These are phyloP conservation scores for Carex parvula DNA, from an alignment of 176 grass and related monocot genomes.

Conservation along the genomic window DNA sequence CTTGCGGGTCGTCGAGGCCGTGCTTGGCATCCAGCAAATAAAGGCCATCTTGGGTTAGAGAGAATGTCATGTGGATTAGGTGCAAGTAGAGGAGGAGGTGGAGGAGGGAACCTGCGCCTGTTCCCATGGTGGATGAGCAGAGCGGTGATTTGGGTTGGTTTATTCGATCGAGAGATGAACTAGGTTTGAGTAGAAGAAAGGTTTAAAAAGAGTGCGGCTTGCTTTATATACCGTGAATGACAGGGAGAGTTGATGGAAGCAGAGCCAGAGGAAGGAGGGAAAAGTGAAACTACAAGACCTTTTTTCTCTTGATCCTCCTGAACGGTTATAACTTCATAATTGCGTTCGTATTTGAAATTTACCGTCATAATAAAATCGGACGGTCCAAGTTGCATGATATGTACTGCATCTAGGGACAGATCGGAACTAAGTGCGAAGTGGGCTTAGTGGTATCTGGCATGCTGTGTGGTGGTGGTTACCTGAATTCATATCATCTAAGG, in stretches of 20 bases:
- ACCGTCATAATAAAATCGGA: background rate
- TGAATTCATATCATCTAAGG: too few relatives aligned
- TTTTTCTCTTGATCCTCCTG: too few relatives aligned
- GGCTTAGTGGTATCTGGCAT: background rate
- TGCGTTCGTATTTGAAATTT: background rate
- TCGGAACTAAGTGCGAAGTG: background rate
- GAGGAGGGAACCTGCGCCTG: conserved; percentile 12
- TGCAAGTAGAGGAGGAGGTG: conserved; percentile 19
- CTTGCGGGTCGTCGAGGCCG: conserved; percentile 36
- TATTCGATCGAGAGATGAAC: background rate
- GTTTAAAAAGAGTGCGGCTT: conserved; percentile 33
- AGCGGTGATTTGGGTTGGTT: conserved; percentile 21
- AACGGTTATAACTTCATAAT: background rate
- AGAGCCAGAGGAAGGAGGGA: background rate
- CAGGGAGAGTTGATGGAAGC: conserved; percentile 14
- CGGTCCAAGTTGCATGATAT: background rate
- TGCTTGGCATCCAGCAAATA: conserved; percentile 42
- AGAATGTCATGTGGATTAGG: background rate
- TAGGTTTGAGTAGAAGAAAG: conserved; percentile 11
- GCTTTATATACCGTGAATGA: conserved; percentile 15
- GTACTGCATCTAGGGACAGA: background rate
- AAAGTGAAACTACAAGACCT: background rate
- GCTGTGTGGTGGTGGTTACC: too few relatives aligned
- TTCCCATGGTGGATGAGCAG: conserved; percentile 12
- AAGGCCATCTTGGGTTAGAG: conserved; percentile 32